Evolutionary conservation across 2,329 filamentous ascomycete genomes (phyloP).

Genomic region (Hypocrella siamensis): DNA sequence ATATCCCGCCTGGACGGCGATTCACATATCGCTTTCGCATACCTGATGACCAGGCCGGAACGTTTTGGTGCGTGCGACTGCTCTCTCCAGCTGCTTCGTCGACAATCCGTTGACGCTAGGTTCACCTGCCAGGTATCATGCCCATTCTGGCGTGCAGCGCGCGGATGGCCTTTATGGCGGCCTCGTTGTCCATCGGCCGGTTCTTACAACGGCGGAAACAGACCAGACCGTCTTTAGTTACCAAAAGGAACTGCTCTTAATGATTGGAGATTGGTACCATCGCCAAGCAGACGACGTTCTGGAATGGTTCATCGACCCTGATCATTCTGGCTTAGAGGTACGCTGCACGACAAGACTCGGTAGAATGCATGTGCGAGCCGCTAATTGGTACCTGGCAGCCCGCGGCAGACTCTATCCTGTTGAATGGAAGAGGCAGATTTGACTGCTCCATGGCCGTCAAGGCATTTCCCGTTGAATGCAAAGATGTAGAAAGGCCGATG

Average conservation of each 20-base stretch:
- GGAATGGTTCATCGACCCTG: conserved; percentile 8
- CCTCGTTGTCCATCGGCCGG: conserved; percentile 18
- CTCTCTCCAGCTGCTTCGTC: no score
- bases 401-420: conserved; percentile 21
- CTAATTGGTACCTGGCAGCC: conserved; percentile 17
- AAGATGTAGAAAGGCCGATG: conserved; percentile 2
- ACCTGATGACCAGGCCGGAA: conserved; percentile 33
- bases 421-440: conserved; percentile 18
- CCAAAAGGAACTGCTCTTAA: conserved; percentile 17
- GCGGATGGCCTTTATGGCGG: conserved; percentile 8
- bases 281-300: conserved; percentile 16
- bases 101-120: background rate
- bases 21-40: conserved; percentile 42
- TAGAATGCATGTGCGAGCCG: conserved; percentile 9
- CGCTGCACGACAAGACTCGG: background rate
- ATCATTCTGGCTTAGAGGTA: conserved; percentile 7
- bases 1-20: conserved; percentile 35
- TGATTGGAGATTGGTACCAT: conserved; percentile 23
- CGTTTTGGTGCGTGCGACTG: conserved; percentile 40
- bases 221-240: conserved; percentile 9
- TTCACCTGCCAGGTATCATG: conserved; percentile 35
- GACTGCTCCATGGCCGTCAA: conserved; percentile 9
- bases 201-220: conserved; percentile 12
- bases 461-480: conserved; percentile 6
- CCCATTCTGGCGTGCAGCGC: conserved; percentile 37